phyloP scores from a whole-genome alignment of 2,329 filamentous ascomycete genomes.

The Rhinocladiella mackenziei region DNA sequence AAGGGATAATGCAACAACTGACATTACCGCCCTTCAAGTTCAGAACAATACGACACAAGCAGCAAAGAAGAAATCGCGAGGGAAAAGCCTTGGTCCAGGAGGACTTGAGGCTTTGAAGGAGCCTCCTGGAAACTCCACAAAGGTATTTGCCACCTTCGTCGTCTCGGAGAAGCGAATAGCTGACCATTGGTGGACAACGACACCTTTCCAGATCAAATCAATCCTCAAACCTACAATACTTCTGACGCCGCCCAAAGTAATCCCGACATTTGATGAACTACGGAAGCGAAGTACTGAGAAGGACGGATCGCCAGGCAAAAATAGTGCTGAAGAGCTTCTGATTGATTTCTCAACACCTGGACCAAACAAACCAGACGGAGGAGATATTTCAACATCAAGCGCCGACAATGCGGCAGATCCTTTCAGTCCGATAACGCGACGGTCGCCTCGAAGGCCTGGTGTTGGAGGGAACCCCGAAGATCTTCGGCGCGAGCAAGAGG shows the following conservation, averaged over 20 bases:
- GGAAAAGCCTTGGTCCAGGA: constrained; percentile 93
- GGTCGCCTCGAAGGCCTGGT: constrained; percentile 8
- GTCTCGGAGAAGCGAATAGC: constrained; percentile 11
- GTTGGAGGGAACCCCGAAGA: constrained; percentile 1
- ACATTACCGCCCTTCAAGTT: constrained; percentile 50
- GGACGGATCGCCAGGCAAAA: constrained; percentile 29
- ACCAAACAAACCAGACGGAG: constrained; percentile 32
- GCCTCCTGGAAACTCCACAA: constrained; percentile 70
- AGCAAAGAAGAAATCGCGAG: constrained; percentile 66
- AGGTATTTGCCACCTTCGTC: constrained; percentile 52
- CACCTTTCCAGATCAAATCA: constrained; percentile 53
- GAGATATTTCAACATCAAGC: constrained; percentile 43
- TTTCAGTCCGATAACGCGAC: constrained; percentile 27
- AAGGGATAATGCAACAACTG: constrained; percentile 74
- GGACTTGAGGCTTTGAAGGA: constrained; percentile 78
- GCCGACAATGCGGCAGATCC: constrained; percentile 48
- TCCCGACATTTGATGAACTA: constrained; percentile 57
- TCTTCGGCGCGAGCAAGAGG: constrained; percentile 64
- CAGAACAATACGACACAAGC: constrained; percentile 36
- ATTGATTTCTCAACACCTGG: constrained; percentile 44
- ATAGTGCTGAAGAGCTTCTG: constrained; percentile 32
- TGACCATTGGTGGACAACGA: constrained; percentile 37
- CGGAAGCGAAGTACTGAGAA: constrained; percentile 40
- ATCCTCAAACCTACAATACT: constrained; percentile 78
- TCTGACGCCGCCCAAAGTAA: constrained; percentile 60